These are phyloP conservation scores for Vigna angularis DNA, from an alignment of 306 rosid genomes.

Conservation along the genomic window DNA sequence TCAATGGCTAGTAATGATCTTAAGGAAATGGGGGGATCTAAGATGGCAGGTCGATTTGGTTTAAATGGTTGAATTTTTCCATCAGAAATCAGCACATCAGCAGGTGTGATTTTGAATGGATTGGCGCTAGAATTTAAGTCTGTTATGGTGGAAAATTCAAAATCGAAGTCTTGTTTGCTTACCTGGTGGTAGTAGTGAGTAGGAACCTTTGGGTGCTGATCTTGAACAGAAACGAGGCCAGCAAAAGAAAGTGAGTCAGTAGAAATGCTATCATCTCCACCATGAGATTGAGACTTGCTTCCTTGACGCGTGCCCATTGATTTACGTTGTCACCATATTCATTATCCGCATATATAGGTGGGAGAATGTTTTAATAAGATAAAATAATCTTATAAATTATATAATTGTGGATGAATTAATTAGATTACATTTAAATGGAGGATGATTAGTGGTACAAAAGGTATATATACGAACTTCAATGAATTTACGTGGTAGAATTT, in stretches of 20 bases:
- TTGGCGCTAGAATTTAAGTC: constrained; percentile 30
- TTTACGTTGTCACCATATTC: constrained; percentile 19
- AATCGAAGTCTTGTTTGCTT: constrained; percentile 48
- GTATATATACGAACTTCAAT: background rate
- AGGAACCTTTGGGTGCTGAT: constrained; percentile 49
- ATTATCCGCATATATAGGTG: constrained; percentile 32
- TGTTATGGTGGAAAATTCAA: constrained; percentile 48
- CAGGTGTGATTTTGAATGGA: constrained; percentile 45
- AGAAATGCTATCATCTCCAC: constrained; percentile 53
- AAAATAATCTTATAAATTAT: background rate
- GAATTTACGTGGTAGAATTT: background rate
- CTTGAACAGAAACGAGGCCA: constrained; percentile 62
- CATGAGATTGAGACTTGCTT: constrained; percentile 52
- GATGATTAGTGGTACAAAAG: background rate
- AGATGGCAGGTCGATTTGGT: constrained; percentile 26
- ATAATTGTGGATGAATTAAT: background rate
- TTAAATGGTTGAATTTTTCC: constrained; percentile 50
- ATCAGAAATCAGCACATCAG: constrained; percentile 55
- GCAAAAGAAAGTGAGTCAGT: constrained; percentile 74
- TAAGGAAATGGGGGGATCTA: constrained; percentile 31
- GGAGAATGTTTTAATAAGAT: background rate
- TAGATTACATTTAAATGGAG: background rate
- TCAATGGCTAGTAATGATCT: constrained; percentile 45
- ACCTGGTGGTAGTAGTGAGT: background rate
- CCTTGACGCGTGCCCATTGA: constrained; percentile 55